These are phyloP conservation scores for Vaccinium vitisidaea DNA, from an alignment of 148 eudicot species.

Conservation along the genomic window DNA sequence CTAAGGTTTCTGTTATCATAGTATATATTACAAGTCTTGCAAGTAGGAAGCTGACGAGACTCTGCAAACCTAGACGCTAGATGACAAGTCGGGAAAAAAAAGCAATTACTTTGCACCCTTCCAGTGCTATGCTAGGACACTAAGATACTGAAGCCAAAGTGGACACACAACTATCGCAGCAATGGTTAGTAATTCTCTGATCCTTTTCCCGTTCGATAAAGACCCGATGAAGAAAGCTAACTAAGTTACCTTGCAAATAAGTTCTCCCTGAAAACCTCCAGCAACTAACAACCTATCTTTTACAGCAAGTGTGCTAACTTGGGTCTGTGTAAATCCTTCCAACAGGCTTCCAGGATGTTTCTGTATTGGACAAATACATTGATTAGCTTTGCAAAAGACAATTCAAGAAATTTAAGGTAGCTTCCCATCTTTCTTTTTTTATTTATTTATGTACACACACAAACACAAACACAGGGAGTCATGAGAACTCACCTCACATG, in stretches of 20 bases:
- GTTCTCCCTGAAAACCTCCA: constrained; percentile 91
- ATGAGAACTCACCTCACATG: constrained; percentile 55
- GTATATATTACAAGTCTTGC: background rate
- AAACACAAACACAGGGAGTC: background rate
- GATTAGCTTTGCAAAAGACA: constrained; percentile 4
- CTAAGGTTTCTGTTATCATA: background rate
- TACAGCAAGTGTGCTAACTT: constrained; percentile 90
- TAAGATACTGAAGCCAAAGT: background rate
- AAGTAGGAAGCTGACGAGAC: background rate
- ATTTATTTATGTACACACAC: background rate
- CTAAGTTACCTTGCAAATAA: constrained; percentile 76
- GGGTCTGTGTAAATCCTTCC: constrained; percentile 82
- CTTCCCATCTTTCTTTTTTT: no score
- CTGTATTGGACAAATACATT: constrained; percentile 24
- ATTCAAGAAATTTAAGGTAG: background rate
- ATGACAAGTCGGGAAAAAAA: background rate
- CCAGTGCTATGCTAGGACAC: background rate
- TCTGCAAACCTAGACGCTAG: background rate
- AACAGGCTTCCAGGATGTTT: constrained; percentile 86
- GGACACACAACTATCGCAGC: background rate
- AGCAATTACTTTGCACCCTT: constrained; percentile 1
- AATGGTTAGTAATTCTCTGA: background rate
- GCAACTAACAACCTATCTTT: constrained; percentile 80
- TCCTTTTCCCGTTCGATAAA: background rate
- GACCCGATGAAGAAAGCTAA: background rate